Base-by-base conservation (phyloP, 495 filamentous ascomycete genomes). In the Rhizodiscina lignyota region DNA sequence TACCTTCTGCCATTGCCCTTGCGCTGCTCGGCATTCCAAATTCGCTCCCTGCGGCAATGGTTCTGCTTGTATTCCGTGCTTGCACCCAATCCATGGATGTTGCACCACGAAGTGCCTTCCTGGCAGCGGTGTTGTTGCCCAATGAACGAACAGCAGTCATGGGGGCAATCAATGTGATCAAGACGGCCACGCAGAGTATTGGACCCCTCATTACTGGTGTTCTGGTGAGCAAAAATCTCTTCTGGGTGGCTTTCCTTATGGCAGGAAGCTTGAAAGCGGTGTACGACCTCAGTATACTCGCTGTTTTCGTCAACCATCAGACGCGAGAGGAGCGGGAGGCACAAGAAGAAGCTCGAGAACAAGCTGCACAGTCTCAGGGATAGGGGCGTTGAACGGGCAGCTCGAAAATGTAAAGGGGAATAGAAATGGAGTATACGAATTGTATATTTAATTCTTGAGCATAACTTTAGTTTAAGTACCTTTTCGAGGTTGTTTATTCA, bases 71-170 rank as follows among this genome's bases (percentile, higher is more conserved):
- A 11, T 30, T 39, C 4, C 68, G 83, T 8, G 66, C 78, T 0
- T 71, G 70, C 27, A 61, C 73, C 6, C 72, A 77, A 45, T 77
- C 64, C 44, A 89, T 89, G 82, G 83, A 93, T 45, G 71, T 78
- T 39, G 80, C 79, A 0, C 83, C 84, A 0, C 68, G 82, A 2
- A 68, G 76, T 0, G 82, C 84, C 0, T 51, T 51, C 32, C 24
- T 51, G 5, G 41, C 48, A 10, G 32, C 40, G 18, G 41, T 48
- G 5, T 38, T 51, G 4, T 20, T 38, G 6, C 39, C 48, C 6
- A 23, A 44, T 26, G 48, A 51, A 32, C 38, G 44, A 16, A 51
- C 48, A 16, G 48, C 48, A 1, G 45, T 51, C 5, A 48, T 51
- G 48, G 48, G 48, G 10, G 32, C 45, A 11, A 42, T 51, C 23